Base-by-base conservation (phyloP, 106 monocot genomes). In the Narthecium ossifragum region DNA sequence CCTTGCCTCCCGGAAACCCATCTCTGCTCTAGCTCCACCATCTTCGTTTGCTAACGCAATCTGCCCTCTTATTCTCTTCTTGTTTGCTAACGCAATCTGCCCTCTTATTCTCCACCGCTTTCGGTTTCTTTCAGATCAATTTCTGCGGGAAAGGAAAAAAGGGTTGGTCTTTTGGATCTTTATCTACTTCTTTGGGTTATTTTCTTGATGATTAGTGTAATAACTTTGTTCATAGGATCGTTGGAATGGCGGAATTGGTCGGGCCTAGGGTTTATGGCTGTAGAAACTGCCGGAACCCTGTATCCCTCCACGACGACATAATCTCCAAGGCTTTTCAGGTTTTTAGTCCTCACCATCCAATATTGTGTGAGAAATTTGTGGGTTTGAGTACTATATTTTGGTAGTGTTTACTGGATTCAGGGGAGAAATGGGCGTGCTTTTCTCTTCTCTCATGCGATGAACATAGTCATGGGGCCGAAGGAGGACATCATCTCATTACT, bases 321-420 rank as follows among this genome's bases (percentile, higher is more conserved):
- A 61, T 74, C 22, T 74, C 74, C 17, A 74, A 74, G 50, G 40
- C 60, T 55, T 67, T 74, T 47, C 74, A 74, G 74, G 74, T 74
- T n/a, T n/a, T n/a, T n/a, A n/a, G n/a, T n/a, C n/a, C n/a, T n/a
- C n/a, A n/a, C n/a, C n/a, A n/a, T n/a, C 39, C 3, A 39, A 1
- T 1, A 11, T 1, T 39, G 39, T 39, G 9, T 39, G 1, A n/a
- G 39, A 39, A 39, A 39, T 9, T 39, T 11, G 39, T 39, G 9
- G 15, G 15, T 39, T 39, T 1, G 39, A 11, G 39, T 39, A 3
- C 9, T 15, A 39, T 39, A 39, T 39, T 11, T 39, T 1, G 9
- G 39, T 43, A 43, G 18, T 43, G n/a, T n/a, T n/a, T n/a, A n/a
- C n/a, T n/a, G 43, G 43, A 13, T 60, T 18, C n/a, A 69, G 69